phyloP scores from a whole-genome alignment of 345 rosid genomes.

The Moringa oleifera region DNA sequence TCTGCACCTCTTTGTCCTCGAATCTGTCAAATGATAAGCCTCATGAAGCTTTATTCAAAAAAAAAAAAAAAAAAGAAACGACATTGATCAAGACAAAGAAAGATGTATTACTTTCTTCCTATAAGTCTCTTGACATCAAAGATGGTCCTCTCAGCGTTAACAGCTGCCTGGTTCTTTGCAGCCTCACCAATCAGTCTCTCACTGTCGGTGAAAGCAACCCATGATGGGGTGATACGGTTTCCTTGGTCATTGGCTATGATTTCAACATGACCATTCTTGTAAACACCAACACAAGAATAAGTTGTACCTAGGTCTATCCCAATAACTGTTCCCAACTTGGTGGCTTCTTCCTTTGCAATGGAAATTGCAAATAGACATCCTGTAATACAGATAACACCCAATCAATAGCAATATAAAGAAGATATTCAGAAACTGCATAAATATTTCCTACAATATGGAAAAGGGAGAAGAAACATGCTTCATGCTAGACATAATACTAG shows the following conservation, averaged over 20 bases:
- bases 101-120: constrained; percentile 69
- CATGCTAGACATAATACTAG: background rate
- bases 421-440: background rate
- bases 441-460: background rate
- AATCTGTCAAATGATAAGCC: constrained; percentile 37
- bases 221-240: constrained; percentile 94
- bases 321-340: constrained; percentile 84
- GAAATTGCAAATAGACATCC: constrained; percentile 58
- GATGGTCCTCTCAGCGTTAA: constrained; percentile 76
- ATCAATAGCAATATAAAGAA: constrained; percentile 1
- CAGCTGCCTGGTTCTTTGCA: constrained; percentile 96
- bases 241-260: constrained; percentile 99
- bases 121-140: constrained; percentile 94
- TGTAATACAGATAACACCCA: constrained; percentile 9
- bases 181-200: constrained; percentile 98
- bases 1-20: constrained; percentile 91
- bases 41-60: background rate
- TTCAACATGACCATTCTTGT: constrained; percentile 94
- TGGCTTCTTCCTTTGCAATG: constrained; percentile 62
- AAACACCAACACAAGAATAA: constrained; percentile 95
- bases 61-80: too few species aligned
- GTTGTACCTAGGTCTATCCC: constrained; percentile 98
- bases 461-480: constrained; percentile 1
- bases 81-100: too few species aligned
- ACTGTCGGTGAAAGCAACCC: constrained; percentile 92